Evolutionary conservation across 176 grass and related monocot genomes (phyloP), one percentile per base, ranked within the genome.

Genomic region (Luzula sylvatica): DNA sequence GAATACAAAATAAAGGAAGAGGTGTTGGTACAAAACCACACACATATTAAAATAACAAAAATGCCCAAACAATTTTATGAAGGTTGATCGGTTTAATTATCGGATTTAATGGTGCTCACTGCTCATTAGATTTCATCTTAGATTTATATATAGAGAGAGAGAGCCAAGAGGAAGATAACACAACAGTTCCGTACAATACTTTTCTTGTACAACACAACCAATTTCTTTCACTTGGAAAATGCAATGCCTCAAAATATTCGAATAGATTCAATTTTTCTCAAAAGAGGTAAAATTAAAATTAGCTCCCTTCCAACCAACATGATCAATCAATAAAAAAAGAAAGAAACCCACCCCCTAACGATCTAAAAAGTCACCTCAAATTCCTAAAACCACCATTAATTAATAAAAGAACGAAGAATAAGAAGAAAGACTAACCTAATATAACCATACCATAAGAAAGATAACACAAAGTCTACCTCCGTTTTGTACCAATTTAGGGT

Each of bases 401-500:
- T 16, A 26, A 40, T 6, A 26, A 45, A 0, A 50, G 30, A 64
- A 40, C 14, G 15, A 28, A 43, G 24, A 16, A 60, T n/a, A 25
- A 26, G 42, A 60, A 9, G 12, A 26, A 41, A 32, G 25, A 64
- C 42, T 30, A 63, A 48, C 26, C 43, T 64, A 64, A 26, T 5
- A 42, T 64, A 64, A 47, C 25, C 43, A 64, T 24, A 64, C 43
- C 18, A 45, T 15, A 20, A 26, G 59, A 64, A 17, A 35, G 43
- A 64, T 49, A 48, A 64, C n/a, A 50, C 9, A 46, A 63, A 63
- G 41, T 42, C 60, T 64, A 64, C 23, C 42, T 24, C 17, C 17
- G 35, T 22, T 3, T 58, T 20, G 19, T 39, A 61, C 43, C 2
- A 45, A 64, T 48, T 42, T 64, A 76, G 23, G 76, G 83, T 73